Percentiles rank a stretch among this genome's conserved stretches.
These are phyloP conservation scores for Diaporthe capsici DNA, from an alignment of 2,329 filamentous ascomycete genomes.

Conservation along the genomic window DNA sequence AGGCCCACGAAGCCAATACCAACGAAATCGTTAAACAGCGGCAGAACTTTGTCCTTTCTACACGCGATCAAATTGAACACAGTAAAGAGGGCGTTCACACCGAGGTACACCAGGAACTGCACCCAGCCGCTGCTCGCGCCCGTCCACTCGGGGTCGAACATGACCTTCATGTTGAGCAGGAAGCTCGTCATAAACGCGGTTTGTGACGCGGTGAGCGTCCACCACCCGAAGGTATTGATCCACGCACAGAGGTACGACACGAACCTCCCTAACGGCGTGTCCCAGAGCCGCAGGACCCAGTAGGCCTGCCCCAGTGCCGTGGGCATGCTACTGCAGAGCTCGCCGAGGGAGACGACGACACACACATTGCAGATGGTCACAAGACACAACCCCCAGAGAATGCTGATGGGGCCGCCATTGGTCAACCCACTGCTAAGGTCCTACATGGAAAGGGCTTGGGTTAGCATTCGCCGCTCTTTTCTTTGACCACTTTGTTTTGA, in stretches of 20 bases:
- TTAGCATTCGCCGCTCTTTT: not conserved
- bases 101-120: constrained; percentile 68
- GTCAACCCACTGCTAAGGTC: constrained; percentile 63
- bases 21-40: constrained; percentile 67
- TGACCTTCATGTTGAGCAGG: constrained; percentile 67
- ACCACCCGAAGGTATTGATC: constrained; percentile 74
- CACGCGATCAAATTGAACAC: constrained; percentile 52
- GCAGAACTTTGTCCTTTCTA: constrained; percentile 61
- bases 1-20: constrained; percentile 63
- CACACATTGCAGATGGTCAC: constrained; percentile 67
- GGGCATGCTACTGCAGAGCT: constrained; percentile 71
- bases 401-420: constrained; percentile 67
- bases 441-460: not conserved
- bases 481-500: no score
- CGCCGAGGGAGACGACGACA: constrained; percentile 67
- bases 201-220: constrained; percentile 68
- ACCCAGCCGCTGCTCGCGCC: constrained; percentile 62
- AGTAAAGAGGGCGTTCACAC: constrained; percentile 45
- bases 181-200: constrained; percentile 72
- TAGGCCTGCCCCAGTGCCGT: constrained; percentile 72
- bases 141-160: constrained; percentile 61
- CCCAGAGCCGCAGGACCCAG: constrained; percentile 62
- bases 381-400: constrained; percentile 69
- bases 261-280: constrained; percentile 58
- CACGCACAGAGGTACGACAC: constrained; percentile 70